A percentile compares a stretch with the other conserved stretches of the same genome.
Evolutionary conservation across 495 filamentous ascomycete genomes (phyloP).

Genomic region (Xylaria telfairii): DNA sequence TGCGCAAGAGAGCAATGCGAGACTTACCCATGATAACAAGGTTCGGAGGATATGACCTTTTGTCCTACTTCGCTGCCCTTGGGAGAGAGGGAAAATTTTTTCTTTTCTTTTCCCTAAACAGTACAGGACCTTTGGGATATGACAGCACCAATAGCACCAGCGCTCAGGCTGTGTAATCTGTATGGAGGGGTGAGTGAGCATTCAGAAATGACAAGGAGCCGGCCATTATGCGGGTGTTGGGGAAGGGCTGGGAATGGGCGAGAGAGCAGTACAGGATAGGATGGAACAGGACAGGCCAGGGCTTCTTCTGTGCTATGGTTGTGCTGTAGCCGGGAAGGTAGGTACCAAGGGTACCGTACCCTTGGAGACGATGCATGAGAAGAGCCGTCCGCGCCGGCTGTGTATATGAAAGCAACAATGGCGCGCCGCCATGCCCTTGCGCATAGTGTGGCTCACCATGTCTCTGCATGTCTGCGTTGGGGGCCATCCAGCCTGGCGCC

Average conservation of each 20-base stretch:
- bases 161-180: slow-evolving; percentile 29
- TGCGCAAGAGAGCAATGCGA: slow-evolving; percentile 14
- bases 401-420: slow-evolving; percentile 15
- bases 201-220: slow-evolving; percentile 29
- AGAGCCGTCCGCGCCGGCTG: slow-evolving; percentile 13
- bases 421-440: slow-evolving; percentile 14
- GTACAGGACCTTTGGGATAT: slow-evolving; percentile 24
- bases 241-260: slow-evolving; percentile 15
- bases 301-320: slow-evolving; percentile 13
- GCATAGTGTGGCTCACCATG: slow-evolving; percentile 19
- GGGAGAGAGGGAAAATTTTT: slow-evolving; percentile 14
- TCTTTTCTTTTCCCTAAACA: slow-evolving; percentile 30
- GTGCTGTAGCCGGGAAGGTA: slow-evolving; percentile 11
- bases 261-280: slow-evolving; percentile 10
- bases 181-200: slow-evolving; percentile 29
- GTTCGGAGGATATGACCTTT: slow-evolving; percentile 17
- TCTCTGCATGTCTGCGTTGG: slow-evolving; percentile 23
- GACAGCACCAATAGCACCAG: slow-evolving; percentile 27
- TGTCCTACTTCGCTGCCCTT: slow-evolving; percentile 30
- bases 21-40: slow-evolving; percentile 30
- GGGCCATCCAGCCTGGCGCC: slow-evolving; percentile 13
- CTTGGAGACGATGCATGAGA: slow-evolving; percentile 20
- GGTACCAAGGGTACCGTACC: slow-evolving; percentile 24
- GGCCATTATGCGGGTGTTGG: slow-evolving; percentile 25
- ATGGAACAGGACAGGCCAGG: slow-evolving; percentile 13